phyloP scores from a whole-genome alignment of 345 rosid genomes.

The Eucalyptus tenuipes region DNA sequence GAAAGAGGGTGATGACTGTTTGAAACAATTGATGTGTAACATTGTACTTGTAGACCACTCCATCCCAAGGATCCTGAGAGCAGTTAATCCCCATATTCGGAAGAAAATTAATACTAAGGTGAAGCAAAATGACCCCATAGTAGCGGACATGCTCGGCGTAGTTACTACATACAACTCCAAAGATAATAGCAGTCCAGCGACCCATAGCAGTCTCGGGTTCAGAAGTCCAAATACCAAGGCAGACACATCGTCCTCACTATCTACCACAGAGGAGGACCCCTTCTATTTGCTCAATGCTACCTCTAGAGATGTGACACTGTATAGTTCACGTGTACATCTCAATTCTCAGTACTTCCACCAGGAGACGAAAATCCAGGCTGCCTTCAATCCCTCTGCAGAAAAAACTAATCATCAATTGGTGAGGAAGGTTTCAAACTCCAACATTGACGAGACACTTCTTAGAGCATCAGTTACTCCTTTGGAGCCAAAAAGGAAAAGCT shows the following conservation, averaged over 20 bases:
- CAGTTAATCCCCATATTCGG: not conserved
- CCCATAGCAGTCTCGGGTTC: slow-evolving; percentile 1
- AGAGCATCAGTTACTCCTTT: not conserved
- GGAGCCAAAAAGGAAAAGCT: not conserved
- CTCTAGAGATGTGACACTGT: not conserved
- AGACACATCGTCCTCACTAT: not conserved
- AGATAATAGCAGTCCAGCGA: not conserved
- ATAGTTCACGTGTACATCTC: not conserved
- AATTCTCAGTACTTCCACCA: slow-evolving; percentile 4
- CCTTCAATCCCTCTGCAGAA: not conserved
- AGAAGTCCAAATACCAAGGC: slow-evolving; percentile 1
- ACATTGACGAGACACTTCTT: not conserved
- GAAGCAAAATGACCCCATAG: not conserved
- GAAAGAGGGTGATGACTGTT: slow-evolving; percentile 21
- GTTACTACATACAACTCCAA: not conserved
- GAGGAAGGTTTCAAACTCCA: not conserved
- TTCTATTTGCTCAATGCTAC: not conserved
- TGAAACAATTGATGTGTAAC: slow-evolving; percentile 19
- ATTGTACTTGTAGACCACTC: slow-evolving; percentile 19
- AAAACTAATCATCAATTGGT: not conserved
- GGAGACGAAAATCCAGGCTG: not conserved
- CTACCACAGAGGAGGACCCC: not conserved
- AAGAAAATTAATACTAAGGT: not conserved
- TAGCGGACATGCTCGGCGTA: not conserved
- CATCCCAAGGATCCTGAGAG: slow-evolving; percentile 14